Base-by-base conservation (phyloP, 768 basidiomycete species). In the Tulasnella sp. region DNA sequence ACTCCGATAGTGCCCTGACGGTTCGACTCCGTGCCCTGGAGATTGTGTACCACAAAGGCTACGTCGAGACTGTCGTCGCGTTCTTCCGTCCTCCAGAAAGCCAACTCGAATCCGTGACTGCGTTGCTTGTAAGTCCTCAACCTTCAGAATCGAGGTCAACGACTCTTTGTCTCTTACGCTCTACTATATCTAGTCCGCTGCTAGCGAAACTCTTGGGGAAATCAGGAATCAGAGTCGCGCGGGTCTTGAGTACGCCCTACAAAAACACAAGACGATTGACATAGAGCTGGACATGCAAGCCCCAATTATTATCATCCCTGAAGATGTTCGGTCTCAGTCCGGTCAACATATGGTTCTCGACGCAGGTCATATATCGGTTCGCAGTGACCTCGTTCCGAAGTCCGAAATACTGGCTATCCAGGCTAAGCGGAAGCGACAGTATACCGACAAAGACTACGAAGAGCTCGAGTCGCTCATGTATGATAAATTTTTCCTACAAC, bases 241-340 rank as follows among this genome's bases (percentile, higher is more conserved):
- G 0, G 94, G 97, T 17, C 83, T 99, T 69, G 96, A 98, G 81
- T 90, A 90, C 80, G 96, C 96, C 0, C 81, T 99, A 64, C 89
- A 95, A 79, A 89, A 87, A 17, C 95, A 97, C 83, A 96, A 94
- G 83, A 98, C 97, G 1, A 83, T 98, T 59, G 95, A 98, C 78
- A 83, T 99, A n/a, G 91, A 93, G 75, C 87, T 99, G 82, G 95
- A 99, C 77, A 86, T 99, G 84, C 92, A 96, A 77, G 94, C 97
- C 0, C 97, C 97, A 5, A 88, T 99, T 76, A 97, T 99, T 78
- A 94, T 99, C 76, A 86, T 98, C 68, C 97, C 97, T 1, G 96
- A 98, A 81, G 89, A 93, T 75, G 86, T 98, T 66, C 90, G 89
- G 3, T 87, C 87, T 7, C 84, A 86, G 73, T 80, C 87, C 26